Percentiles rank a stretch among this genome's conserved stretches.
These are phyloP conservation scores for Citropsis articulata DNA, from an alignment of 345 rosid species.

Conservation along the genomic window DNA sequence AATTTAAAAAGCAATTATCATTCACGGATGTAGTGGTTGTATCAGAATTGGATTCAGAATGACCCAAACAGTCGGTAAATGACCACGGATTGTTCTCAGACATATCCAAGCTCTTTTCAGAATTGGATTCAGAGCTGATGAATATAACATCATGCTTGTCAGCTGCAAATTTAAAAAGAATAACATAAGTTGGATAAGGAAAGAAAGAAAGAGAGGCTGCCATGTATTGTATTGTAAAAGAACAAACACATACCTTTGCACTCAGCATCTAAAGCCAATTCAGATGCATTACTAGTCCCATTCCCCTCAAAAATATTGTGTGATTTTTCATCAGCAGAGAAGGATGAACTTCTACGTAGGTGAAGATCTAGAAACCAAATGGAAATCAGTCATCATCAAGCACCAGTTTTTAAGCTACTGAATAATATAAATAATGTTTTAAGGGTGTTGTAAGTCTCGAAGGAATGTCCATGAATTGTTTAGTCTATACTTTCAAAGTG, in stretches of 20 bases:
- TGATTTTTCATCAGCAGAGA: slow-evolving; percentile 21
- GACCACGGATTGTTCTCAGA: slow-evolving; percentile 42
- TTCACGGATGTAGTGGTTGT: slow-evolving; percentile 37
- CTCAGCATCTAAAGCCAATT: slow-evolving; percentile 37
- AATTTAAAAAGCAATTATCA: slow-evolving; percentile 39
- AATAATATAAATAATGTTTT: neutral
- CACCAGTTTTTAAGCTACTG: neutral
- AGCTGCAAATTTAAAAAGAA: slow-evolving; percentile 39
- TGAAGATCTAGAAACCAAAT: slow-evolving; percentile 48
- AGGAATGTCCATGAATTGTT: neutral
- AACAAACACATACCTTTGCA: slow-evolving; percentile 44
- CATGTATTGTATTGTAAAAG: slow-evolving; percentile 13
- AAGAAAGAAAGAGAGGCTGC: neutral
- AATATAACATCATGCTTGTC: slow-evolving; percentile 38
- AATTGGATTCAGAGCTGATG: slow-evolving; percentile 42
- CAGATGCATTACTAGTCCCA: slow-evolving; percentile 30
- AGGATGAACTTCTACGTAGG: slow-evolving; percentile 32
- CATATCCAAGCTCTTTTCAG: slow-evolving; percentile 35
- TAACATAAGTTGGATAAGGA: slow-evolving; percentile 12
- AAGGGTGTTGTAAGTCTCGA: neutral
- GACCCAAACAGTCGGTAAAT: slow-evolving; percentile 39
- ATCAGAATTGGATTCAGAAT: slow-evolving; percentile 47
- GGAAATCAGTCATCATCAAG: slow-evolving; percentile 18
- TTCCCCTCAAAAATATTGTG: slow-evolving; percentile 37
- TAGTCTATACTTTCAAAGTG: neutral